These are phyloP conservation scores for Fusarium luffae DNA, from an alignment of 2,329 filamentous ascomycete genomes.

Conservation along the genomic window DNA sequence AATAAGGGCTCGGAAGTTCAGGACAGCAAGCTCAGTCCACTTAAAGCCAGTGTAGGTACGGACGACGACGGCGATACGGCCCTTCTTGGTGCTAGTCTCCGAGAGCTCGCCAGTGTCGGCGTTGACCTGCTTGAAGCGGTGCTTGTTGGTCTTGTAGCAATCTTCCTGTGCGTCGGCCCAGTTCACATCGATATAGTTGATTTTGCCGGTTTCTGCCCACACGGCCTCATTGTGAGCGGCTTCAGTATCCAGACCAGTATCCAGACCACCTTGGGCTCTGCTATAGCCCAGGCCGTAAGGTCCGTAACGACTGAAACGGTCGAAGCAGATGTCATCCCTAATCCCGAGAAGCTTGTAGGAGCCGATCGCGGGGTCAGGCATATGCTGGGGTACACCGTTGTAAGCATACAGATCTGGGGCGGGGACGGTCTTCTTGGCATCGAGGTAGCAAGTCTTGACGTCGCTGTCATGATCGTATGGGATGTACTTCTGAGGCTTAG, in stretches of 20 bases:
- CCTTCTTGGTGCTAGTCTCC: constrained; percentile 52
- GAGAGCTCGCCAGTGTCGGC: constrained; percentile 53
- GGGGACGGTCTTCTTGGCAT: constrained; percentile 65
- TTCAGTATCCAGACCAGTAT: constrained; percentile 78
- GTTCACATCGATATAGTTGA: constrained; percentile 66
- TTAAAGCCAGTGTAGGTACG: constrained; percentile 83
- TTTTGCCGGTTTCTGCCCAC: constrained; percentile 65
- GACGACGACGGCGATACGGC: constrained; percentile 79
- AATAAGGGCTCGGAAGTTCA: constrained; percentile 85
- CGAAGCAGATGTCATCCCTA: constrained; percentile 84
- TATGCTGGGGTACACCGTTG: constrained; percentile 76
- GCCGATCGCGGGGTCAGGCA: constrained; percentile 81
- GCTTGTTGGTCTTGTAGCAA: constrained; percentile 69
- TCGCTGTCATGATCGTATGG: constrained; percentile 73
- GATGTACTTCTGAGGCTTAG: constrained; percentile 66
- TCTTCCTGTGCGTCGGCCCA: constrained; percentile 66
- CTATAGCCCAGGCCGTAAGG: constrained; percentile 90
- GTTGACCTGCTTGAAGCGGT: constrained; percentile 63
- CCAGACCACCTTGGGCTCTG: constrained; percentile 75
- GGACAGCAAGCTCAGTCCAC: constrained; percentile 80
- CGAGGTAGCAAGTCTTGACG: constrained; percentile 72
- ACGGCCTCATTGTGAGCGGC: constrained; percentile 71
- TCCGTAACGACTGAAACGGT: constrained; percentile 84
- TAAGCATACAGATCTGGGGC: constrained; percentile 75
- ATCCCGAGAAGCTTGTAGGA: constrained; percentile 80